Conservation (phyloP, 805 yeast species). For the Torulaspora franciscae region DNA sequence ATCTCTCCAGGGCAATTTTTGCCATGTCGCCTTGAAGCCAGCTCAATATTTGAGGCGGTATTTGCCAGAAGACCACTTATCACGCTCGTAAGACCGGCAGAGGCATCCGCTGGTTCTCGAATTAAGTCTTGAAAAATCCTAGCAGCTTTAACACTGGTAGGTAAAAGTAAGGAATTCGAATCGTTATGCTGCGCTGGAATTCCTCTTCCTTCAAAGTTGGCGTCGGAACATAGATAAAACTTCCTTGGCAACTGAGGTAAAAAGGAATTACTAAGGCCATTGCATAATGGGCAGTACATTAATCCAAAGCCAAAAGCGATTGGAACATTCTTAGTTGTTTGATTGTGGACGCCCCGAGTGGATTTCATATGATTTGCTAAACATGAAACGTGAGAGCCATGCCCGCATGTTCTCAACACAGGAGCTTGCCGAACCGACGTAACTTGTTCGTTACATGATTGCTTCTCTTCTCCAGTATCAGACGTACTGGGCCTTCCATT, state of each 20-base stretch:
- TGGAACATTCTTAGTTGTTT: constrained; percentile 77
- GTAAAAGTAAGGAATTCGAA: constrained; percentile 2
- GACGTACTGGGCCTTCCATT: not conserved
- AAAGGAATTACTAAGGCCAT: constrained; percentile 76
- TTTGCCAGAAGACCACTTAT: constrained; percentile 41
- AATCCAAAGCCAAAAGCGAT: constrained; percentile 67
- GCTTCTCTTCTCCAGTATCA: not conserved
- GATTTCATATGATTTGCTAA: constrained; percentile 58
- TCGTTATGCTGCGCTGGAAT: not conserved
- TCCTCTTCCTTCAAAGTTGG: constrained; percentile 9
- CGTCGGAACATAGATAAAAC: constrained; percentile 6
- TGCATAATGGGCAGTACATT: constrained; percentile 86
- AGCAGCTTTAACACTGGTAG: constrained; percentile 21
- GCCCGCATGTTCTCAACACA: constrained; percentile 67
- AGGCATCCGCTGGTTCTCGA: not conserved
- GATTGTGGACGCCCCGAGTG: constrained; percentile 53
- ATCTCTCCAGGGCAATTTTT: constrained; percentile 51
- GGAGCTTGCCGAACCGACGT: constrained; percentile 28
- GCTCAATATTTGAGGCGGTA: constrained; percentile 61
- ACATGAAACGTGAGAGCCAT: constrained; percentile 85
- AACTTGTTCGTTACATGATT: not conserved
- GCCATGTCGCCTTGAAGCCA: constrained; percentile 44
- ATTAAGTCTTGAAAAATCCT: constrained; percentile 19
- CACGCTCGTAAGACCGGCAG: constrained; percentile 21
- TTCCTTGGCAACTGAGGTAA: constrained; percentile 50